phyloP scores from a whole-genome alignment of 768 basidiomycete genomes.

The Saitozyma podzolica region DNA sequence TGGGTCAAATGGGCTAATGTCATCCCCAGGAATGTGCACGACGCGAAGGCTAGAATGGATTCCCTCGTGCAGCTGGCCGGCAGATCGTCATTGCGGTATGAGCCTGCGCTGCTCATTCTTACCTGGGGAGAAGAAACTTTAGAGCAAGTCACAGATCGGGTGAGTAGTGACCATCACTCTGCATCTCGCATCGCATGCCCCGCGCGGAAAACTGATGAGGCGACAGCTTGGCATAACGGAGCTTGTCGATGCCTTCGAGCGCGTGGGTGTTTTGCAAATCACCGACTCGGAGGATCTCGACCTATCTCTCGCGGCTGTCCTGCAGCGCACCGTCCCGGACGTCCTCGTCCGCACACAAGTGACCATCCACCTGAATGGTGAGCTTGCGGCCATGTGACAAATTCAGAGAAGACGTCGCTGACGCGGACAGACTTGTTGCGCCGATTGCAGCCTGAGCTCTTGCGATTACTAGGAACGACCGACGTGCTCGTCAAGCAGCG shows the following conservation, averaged over 20 bases:
- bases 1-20: too few relatives aligned
- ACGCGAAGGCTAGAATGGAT: conserved; percentile 32
- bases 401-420: too few relatives aligned
- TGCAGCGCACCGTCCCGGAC: conserved; percentile 15
- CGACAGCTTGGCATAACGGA: conserved; percentile 21
- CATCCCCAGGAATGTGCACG: background rate
- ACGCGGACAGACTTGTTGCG: too few relatives aligned
- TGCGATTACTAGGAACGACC: too few relatives aligned
- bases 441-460: too few relatives aligned
- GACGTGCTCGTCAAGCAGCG: conserved; percentile 14
- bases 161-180: conserved; percentile 11
- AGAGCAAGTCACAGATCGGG: conserved; percentile 29
- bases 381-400: too few relatives aligned
- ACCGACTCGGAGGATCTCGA: conserved; percentile 35
- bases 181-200: background rate
- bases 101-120: conserved; percentile 28
- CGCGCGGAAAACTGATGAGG: background rate
- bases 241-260: conserved; percentile 16
- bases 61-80: conserved; percentile 8
- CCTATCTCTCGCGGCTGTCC: conserved; percentile 12
- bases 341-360: too few relatives aligned
- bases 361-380: too few relatives aligned
- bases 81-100: conserved; percentile 7
- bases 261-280: conserved; percentile 22
- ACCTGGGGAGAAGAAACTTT: conserved; percentile 37